A percentile compares a stretch with the other conserved stretches of the same genome.
These are phyloP conservation scores for Suillus sp. DNA, from an alignment of 768 basidiomycete species.

Conservation along the genomic window DNA sequence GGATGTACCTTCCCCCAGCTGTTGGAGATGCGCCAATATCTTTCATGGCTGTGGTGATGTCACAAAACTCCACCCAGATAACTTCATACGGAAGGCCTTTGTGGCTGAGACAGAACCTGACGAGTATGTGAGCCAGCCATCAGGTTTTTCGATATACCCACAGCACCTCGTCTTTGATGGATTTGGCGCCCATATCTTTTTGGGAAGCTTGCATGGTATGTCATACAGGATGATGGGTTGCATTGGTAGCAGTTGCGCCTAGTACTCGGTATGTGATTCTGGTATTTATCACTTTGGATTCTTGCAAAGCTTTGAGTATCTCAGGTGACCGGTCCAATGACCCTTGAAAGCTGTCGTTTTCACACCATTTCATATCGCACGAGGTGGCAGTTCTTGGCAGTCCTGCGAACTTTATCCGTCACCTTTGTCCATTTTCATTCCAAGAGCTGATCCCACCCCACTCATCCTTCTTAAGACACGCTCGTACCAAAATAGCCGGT, in stretches of 20 bases:
- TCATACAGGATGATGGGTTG: conserved; percentile 10
- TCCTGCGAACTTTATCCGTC: no score
- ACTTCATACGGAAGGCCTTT: conserved; percentile 46
- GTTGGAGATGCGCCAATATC: conserved; percentile 1
- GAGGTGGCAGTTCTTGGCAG: background rate
- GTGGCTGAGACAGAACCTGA: conserved; percentile 34
- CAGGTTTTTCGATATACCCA: background rate
- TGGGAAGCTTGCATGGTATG: conserved; percentile 1
- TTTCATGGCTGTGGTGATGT: conserved; percentile 35
- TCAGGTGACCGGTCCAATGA: background rate
- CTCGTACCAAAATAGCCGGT: no score
- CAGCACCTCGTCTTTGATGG: conserved; percentile 7
- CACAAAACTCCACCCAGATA: conserved; percentile 51
- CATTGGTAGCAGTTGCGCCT: background rate
- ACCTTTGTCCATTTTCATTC: no score
- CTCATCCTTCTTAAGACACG: no score
- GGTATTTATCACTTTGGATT: background rate
- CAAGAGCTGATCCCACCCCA: background rate
- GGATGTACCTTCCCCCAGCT: conserved; percentile 35
- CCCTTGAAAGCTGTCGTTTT: background rate
- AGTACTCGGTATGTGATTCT: background rate
- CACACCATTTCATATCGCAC: background rate
- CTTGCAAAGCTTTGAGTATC: background rate
- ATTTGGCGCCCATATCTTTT: conserved; percentile 1
- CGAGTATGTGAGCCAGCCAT: background rate